Evolutionary conservation across 192 early-diverging fungal genomes (phyloP), one percentile per base, ranked within the genome.

Genomic region (Chytriomyces sp.): DNA sequence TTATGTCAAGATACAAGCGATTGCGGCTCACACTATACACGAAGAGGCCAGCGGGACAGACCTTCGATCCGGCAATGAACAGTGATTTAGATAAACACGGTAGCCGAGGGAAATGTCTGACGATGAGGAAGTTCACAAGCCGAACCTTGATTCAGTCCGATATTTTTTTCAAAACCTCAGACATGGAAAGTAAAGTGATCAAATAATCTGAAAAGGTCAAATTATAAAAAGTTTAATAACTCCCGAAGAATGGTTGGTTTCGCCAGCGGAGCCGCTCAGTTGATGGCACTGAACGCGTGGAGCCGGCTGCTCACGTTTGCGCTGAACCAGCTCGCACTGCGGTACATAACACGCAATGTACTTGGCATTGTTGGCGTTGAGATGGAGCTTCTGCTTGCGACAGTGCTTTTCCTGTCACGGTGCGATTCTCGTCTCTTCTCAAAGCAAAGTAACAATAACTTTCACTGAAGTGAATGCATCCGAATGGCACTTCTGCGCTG

Each of bases 371-470:
- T 92, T 0, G 88, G 89, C 1, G 34, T 74, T 10, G 90, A 91
- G 39, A 79, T 97, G 32, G 94, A 99, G 79, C 84, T 99, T 14
- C 75, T 96, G 17, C 83, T 92, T 7, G 88, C 92, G n/a, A 94
- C 95, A 0, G 90, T 98, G 26, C 77, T 98, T 39, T 98, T 99
- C 81, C 80, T 99, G 12, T 95, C 94, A 1, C 80, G 97, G 31
- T 68, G 22, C 56, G 14, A 58, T 28, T 26, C 56, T 14, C 19
- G 19, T 32, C 1, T 34, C 31, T 49, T 7, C 39, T 89, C 34
- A 87, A 68, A 12, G 40, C 69, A 22, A 37, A 17, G 1, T 41
- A 30, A 8, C 22, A 70, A 5, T 49, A 66, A 31, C 39, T 34
- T 44, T 44, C 26, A 14, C 7, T n/a, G 10, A 19, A 53, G 66